A percentile compares a stretch with the other conserved stretches of the same genome.
Evolutionary conservation across 352 stramenopile species (phyloP).

Genomic region (Globisporangium apiculatum): DNA sequence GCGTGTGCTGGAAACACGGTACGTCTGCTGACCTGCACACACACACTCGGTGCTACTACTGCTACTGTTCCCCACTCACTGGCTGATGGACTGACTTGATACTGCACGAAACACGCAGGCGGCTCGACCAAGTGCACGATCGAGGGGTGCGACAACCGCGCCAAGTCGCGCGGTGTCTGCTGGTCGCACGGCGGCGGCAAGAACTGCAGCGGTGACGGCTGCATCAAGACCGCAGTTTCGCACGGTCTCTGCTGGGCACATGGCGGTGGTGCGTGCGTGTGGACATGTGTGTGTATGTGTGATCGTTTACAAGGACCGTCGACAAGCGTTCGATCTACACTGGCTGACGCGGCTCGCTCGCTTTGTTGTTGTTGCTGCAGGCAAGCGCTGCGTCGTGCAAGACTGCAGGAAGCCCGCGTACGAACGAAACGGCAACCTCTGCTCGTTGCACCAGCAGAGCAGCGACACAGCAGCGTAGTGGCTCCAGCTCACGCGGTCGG

Average conservation of each 20-base stretch:
- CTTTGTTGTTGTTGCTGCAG: constrained; percentile 10
- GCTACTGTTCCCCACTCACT: too few species aligned
- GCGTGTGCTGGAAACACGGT: constrained; percentile 76
- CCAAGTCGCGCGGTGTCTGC: constrained; percentile 72
- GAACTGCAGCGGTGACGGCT: constrained; percentile 56
- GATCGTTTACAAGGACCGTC: neutral
- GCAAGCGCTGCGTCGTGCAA: constrained; percentile 38
- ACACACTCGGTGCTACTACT: too few species aligned
- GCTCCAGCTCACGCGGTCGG: too few species aligned
- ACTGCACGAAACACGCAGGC: constrained; percentile 16
- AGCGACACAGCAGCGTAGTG: neutral
- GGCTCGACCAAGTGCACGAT: constrained; percentile 69
- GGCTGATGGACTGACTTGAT: too few species aligned
- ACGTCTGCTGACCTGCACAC: neutral
- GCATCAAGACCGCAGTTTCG: constrained; percentile 69
- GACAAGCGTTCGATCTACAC: neutral
- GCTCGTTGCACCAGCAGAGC: constrained; percentile 23
- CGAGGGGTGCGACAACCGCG: constrained; percentile 51
- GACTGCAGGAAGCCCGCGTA: constrained; percentile 47
- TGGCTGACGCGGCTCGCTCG: neutral
- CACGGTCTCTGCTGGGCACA: constrained; percentile 77
- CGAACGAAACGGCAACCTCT: constrained; percentile 39
- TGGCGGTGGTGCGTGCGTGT: constrained; percentile 40
- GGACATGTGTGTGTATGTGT: too few species aligned
- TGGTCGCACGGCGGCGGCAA: constrained; percentile 74